Evolutionary conservation across 2,329 filamentous ascomycete species (phyloP), one percentile per base, ranked within the genome.

Genomic region (Trichophyton verrucosum): DNA sequence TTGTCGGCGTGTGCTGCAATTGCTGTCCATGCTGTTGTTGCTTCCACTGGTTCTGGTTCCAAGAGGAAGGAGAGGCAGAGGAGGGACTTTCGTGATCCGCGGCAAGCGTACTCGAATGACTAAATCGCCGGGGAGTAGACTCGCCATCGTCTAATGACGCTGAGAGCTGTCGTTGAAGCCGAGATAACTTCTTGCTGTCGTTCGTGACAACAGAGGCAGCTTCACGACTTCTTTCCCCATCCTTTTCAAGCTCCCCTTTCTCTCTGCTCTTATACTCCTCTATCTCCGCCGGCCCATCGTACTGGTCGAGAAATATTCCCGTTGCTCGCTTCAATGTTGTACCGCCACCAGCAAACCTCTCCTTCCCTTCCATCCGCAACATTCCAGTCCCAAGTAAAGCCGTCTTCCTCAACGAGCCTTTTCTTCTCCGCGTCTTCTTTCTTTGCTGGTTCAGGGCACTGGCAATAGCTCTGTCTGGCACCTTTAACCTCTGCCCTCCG

Each of bases 391-490:
- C 89, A 17, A 96, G 79, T 57, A 96, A 78, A 27, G 90, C 91
- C 9, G 89, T 89, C 74, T 96, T 96, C 62, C 91, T 83, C 71
- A 96, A 78, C 9, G 91, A 96, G 3, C 90, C 91, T 70, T 88
- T 88, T 62, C 91, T 83, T 67, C 86, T 85, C 60, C 90, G 80
- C 55, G 83, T 83, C 71, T 79, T 78, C 60, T 71, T 81, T 62
- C 80, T 77, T 65, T 75, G 71, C 64, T 77, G 70, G 63, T 77
- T 80, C 58, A 80, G 70, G 27, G 76, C 77, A 42, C 72, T 75
- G 30, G 74, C 74, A 74, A 81, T 73, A 66, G 80, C 76, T 73
- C 80, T 71, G 73, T 61, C 67, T 65, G 49, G 51, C 11, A 47
- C 24, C 49, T 53, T 53, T 27, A 33, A 17, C 24, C 27, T 22